These are phyloP conservation scores for Aureobasidium sp. DNA, from an alignment of 2,329 filamentous ascomycete species.

Conservation along the genomic window DNA sequence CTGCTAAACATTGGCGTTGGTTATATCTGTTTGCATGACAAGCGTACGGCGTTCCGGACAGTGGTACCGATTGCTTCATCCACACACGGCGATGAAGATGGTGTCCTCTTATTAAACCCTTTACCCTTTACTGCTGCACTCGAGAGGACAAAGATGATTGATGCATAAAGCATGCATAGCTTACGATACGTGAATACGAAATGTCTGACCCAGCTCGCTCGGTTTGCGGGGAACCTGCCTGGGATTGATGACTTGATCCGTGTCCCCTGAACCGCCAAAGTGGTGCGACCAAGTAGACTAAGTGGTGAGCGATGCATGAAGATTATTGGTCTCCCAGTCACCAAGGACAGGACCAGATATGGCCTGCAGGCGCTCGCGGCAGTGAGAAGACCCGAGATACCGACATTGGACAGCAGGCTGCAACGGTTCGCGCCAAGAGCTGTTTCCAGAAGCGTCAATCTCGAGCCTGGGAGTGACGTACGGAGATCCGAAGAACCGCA, in stretches of 20 bases:
- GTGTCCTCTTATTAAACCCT: background rate
- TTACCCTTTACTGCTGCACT: background rate
- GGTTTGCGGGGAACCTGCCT: conserved; percentile 4
- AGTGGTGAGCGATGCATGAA: background rate
- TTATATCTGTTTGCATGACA: conserved; percentile 4
- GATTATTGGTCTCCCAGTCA: background rate
- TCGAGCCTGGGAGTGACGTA: background rate
- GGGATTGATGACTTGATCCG: conserved; percentile 10
- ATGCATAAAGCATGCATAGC: background rate
- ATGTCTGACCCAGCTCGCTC: background rate
- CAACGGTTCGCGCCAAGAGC: background rate
- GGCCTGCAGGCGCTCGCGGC: background rate
- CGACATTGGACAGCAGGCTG: background rate
- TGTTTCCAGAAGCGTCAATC: background rate
- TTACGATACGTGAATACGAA: conserved; percentile 5
- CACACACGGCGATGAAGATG: background rate
- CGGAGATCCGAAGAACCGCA: background rate
- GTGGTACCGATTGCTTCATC: background rate
- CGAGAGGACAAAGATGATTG: background rate
- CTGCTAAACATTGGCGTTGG: background rate
- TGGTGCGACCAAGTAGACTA: background rate
- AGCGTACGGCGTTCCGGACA: conserved; percentile 14
- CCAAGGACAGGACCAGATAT: background rate
- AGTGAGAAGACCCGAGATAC: background rate
- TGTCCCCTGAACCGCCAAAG: background rate